Base-by-base conservation (phyloP, 202 grass and related monocot species). In the Digitaria exilis region DNA sequence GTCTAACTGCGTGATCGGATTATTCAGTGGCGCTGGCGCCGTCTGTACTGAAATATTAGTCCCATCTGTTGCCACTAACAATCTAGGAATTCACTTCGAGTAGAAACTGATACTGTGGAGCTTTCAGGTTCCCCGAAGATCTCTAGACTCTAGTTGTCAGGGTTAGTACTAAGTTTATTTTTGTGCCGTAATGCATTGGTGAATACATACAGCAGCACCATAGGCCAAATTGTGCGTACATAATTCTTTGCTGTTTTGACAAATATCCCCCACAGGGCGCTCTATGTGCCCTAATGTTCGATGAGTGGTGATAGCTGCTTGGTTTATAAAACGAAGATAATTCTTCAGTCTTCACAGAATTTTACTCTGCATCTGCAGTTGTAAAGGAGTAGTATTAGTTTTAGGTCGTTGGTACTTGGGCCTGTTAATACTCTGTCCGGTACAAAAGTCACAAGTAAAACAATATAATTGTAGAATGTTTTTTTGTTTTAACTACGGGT, bases 351-450 rank as follows among this genome's bases (percentile, higher is more conserved):
- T n/a, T n/a, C n/a, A n/a, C n/a, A 65, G 7, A 52, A 24, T 69
- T 86, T 81, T 25, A 62, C 41, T 82, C 79, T 3, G 70, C 39
- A 61, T 76, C 55, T 41, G 43, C 17, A 30, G 28, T n/a, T 49
- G 49, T 26, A 18, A 0, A 45, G 1, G 2, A 63, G 1, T 39
- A 54, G n/a, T n/a, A n/a, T n/a, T n/a, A n/a, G 7, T 15, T 6
- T 75, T 18, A 58, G 21, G 14, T 28, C 1, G 16, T 43, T 31
- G 22, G 8, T 62, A 52, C 14, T 39, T 75, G 26, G 41, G 39
- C 7, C 45, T 51, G 45, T 51, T 32, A n/a, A 17, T 73, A 51
- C 16, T 72, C 9, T 59, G 24, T 59, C 54, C 7, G 18, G 1
- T 3, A 32, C 30, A 73, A 18, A 73, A 9, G 15, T 46, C 15